These are phyloP conservation scores for Elongisporangium undulatum DNA, from an alignment of 352 stramenopile species.

Conservation along the genomic window DNA sequence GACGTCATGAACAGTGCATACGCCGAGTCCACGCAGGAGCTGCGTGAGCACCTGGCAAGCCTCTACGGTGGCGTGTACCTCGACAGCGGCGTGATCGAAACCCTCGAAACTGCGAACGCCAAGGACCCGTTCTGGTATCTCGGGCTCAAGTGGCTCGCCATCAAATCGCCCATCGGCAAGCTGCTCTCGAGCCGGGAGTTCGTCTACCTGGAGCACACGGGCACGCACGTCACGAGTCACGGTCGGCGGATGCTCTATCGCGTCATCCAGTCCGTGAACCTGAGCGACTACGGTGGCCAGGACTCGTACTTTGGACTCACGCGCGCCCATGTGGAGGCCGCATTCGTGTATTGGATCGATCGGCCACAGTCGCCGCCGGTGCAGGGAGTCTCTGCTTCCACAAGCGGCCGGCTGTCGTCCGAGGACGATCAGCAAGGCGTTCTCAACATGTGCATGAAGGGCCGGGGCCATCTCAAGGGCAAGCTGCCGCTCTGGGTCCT, in stretches of 20 bases:
- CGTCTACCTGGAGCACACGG: slow-evolving; percentile 67
- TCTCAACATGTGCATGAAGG: slow-evolving; percentile 58
- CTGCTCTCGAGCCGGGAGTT: slow-evolving; percentile 66
- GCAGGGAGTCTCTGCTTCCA: neutral
- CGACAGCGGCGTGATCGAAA: slow-evolving; percentile 61
- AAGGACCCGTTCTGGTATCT: slow-evolving; percentile 77
- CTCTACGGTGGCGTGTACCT: slow-evolving; percentile 51
- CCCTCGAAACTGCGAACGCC: slow-evolving; percentile 51
- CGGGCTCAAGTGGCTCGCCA: slow-evolving; percentile 65
- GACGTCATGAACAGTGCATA: slow-evolving; percentile 62
- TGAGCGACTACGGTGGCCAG: slow-evolving; percentile 53
- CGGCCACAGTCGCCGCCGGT: neutral
- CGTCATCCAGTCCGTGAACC: slow-evolving; percentile 58
- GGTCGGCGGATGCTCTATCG: slow-evolving; percentile 62
- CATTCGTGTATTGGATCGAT: slow-evolving; percentile 74
- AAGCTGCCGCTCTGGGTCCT: slow-evolving; percentile 50
- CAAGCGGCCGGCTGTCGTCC: too few relatives aligned
- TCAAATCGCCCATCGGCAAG: slow-evolving; percentile 54
- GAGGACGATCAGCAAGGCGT: slow-evolving; percentile 6
- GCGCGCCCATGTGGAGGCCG: slow-evolving; percentile 50
- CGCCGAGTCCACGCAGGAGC: slow-evolving; percentile 51
- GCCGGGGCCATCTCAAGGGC: slow-evolving; percentile 53
- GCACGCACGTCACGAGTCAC: slow-evolving; percentile 38
- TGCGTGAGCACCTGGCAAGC: slow-evolving; percentile 31
- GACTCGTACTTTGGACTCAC: slow-evolving; percentile 68